Percentiles rank a stretch among this genome's conserved stretches.
Evolutionary conservation across 108 stramenopile species (phyloP).

Genomic region (Fistulifera solaris): DNA sequence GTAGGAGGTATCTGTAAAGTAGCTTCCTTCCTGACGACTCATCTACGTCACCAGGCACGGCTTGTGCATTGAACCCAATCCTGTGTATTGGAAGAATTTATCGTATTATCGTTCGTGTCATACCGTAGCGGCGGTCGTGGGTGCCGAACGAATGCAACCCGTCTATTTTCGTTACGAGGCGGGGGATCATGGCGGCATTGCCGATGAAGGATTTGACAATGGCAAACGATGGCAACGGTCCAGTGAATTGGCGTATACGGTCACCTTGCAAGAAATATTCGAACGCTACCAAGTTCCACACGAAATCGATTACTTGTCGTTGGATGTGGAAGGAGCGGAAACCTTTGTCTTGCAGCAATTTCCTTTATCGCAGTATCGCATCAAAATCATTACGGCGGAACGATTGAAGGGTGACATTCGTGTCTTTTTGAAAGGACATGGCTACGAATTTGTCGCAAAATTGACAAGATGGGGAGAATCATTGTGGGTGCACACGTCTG

Average conservation of each 20-base stretch:
- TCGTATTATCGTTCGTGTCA: slow-evolving; percentile 20
- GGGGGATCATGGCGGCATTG: slow-evolving; percentile 42
- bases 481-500: slow-evolving; percentile 10
- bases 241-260: slow-evolving; percentile 13
- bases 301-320: slow-evolving; percentile 46
- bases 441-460: slow-evolving; percentile 7
- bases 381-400: slow-evolving; percentile 46
- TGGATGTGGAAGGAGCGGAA: slow-evolving; percentile 70
- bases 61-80: slow-evolving; percentile 52
- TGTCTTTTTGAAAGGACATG: slow-evolving; percentile 10
- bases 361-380: slow-evolving; percentile 35
- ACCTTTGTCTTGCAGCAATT: slow-evolving; percentile 40
- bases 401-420: slow-evolving; percentile 20
- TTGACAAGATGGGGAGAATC: slow-evolving; percentile 17
- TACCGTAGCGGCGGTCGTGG: slow-evolving; percentile 36
- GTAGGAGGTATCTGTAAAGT: no score
- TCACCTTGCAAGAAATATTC: slow-evolving; percentile 35
- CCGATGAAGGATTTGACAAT: slow-evolving; percentile 37
- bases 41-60: slow-evolving; percentile 40
- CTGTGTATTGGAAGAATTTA: slow-evolving; percentile 42
- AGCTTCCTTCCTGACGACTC: no score
- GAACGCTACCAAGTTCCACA: slow-evolving; percentile 28
- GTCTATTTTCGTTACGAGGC: slow-evolving; percentile 24
- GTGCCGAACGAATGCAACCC: slow-evolving; percentile 19
- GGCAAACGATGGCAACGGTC: slow-evolving; percentile 16